These are phyloP conservation scores for Nicotiana attenuata DNA, from an alignment of 257 asterid species.

Conservation along the genomic window DNA sequence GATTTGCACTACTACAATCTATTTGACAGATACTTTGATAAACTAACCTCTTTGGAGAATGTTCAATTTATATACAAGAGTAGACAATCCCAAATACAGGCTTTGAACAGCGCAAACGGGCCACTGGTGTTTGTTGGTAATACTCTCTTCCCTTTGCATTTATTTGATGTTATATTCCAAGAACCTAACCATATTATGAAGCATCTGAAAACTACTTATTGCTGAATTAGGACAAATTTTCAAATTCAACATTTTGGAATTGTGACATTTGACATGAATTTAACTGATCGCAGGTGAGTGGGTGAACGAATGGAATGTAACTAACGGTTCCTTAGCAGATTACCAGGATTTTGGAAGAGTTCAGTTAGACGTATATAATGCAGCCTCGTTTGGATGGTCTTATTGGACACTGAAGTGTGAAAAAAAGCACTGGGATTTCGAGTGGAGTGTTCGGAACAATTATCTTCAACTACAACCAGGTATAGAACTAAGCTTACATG, in stretches of 20 bases:
- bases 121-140: conserved; percentile 69
- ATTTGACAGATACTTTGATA: conserved; percentile 46
- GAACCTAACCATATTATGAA: neutral
- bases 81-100: conserved; percentile 54
- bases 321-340: conserved; percentile 41
- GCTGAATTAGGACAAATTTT: neutral
- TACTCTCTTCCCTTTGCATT: neutral
- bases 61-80: conserved; percentile 46
- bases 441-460: conserved; percentile 65
- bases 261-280: neutral
- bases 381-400: conserved; percentile 82
- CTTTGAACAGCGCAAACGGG: conserved; percentile 63
- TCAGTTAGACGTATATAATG: conserved; percentile 56
- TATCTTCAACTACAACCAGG: conserved; percentile 59
- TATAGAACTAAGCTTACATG: conserved; percentile 10
- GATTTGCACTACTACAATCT: conserved; percentile 81
- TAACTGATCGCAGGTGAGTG: conserved; percentile 60
- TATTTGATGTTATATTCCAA: neutral
- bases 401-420: conserved; percentile 73
- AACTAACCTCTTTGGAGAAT: conserved; percentile 50
- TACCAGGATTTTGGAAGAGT: conserved; percentile 70
- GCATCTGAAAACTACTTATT: neutral
- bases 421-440: conserved; percentile 75
- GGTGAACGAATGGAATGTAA: conserved; percentile 71
- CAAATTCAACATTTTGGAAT: neutral